Evolutionary conservation across 345 rosid species (phyloP).

Genomic region (Camelina sativa): DNA sequence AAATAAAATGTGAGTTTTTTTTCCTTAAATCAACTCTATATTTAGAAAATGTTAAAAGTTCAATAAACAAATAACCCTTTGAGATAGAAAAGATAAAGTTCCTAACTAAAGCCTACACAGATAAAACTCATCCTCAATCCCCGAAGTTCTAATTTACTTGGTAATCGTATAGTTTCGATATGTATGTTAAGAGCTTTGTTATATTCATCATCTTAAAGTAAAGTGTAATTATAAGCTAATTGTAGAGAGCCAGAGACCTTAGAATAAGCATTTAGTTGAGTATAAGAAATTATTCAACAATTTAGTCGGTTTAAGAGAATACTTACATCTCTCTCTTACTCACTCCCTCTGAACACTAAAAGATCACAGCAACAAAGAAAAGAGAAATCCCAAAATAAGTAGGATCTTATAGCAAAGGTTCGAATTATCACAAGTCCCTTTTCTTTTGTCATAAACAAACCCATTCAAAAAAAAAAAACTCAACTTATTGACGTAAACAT

Average conservation of each 20-base stretch:
- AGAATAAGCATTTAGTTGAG: background rate
- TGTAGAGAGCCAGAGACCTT: background rate
- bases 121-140: background rate
- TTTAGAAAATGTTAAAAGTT: background rate
- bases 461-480: conserved; percentile 10
- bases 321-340: conserved; percentile 12
- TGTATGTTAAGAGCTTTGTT: background rate
- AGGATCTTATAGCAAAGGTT: conserved; percentile 29
- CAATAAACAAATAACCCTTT: background rate
- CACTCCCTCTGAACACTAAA: conserved; percentile 22
- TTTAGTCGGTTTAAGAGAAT: conserved; percentile 20
- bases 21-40: background rate
- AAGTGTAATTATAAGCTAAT: background rate
- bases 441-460: conserved; percentile 31
- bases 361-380: conserved; percentile 4
- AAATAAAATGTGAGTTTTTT: background rate
- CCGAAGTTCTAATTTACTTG: background rate
- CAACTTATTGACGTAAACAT: conserved; percentile 28
- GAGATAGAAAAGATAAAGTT: background rate
- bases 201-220: background rate
- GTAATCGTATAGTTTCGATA: background rate
- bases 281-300: conserved; percentile 35
- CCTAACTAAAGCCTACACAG: background rate
- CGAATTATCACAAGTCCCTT: conserved; percentile 24
- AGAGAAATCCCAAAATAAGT: background rate